phyloP scores from a whole-genome alignment of 441 rosid genomes.

The Eutrema salsugineum region DNA sequence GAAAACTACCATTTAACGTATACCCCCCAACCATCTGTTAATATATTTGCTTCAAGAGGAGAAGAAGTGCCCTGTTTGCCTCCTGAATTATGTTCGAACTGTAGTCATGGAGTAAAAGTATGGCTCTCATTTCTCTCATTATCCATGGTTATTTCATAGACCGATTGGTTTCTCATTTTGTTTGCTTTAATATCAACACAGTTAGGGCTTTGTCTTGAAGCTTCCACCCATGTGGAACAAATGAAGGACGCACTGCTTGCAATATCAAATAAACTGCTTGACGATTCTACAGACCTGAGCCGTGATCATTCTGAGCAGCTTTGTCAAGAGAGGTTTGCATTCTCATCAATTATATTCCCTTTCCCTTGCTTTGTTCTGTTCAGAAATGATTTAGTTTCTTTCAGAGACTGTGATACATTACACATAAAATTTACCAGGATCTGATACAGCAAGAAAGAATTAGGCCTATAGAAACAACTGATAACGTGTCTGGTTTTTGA shows the following conservation, averaged over 20 bases:
- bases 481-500: not conserved
- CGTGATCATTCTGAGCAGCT: conserved; percentile 47
- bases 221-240: conserved; percentile 58
- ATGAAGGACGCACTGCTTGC: conserved; percentile 72
- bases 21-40: conserved; percentile 53
- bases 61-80: conserved; percentile 43
- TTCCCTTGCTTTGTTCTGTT: not conserved
- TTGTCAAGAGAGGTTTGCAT: conserved; percentile 56
- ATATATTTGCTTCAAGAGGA: conserved; percentile 29
- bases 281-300: conserved; percentile 46
- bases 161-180: conserved; percentile 21
- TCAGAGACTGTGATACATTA: not conserved
- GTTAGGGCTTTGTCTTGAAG: conserved; percentile 78
- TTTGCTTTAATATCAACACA: conserved; percentile 34
- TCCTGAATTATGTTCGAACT: conserved; percentile 51
- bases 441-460: not conserved
- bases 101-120: conserved; percentile 72
- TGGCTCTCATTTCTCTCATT: conserved; percentile 7
- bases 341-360: not conserved
- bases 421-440: not conserved
- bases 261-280: conserved; percentile 73
- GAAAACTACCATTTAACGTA: conserved; percentile 67
- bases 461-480: not conserved
- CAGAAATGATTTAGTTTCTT: not conserved
- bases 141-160: not conserved